A percentile compares a stretch with the other conserved stretches of the same genome.
Evolutionary conservation across 257 asterid species (phyloP).

Genomic region (Asclepias syriaca): DNA sequence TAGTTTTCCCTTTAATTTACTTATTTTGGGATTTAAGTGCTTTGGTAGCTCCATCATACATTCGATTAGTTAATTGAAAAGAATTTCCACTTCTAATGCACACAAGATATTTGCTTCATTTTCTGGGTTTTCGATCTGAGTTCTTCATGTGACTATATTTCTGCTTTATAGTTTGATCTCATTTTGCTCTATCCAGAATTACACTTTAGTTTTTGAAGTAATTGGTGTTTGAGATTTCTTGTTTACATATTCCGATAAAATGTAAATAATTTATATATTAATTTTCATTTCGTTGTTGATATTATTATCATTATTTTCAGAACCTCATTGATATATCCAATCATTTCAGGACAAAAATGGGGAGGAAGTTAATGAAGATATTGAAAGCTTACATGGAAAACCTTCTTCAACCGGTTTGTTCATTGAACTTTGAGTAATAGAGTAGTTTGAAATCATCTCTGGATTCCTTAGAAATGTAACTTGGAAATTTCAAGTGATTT

Average conservation of each 20-base stretch:
- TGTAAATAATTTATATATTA: neutral
- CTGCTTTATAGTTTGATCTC: neutral
- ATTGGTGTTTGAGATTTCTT: neutral
- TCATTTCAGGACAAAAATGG: conserved; percentile 46
- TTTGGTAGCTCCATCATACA: neutral
- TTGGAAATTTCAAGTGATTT: conserved; percentile 5
- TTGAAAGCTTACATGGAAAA: conserved; percentile 45
- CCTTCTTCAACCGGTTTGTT: conserved; percentile 42
- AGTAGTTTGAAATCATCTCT: neutral
- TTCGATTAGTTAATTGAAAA: neutral
- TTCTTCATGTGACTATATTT: neutral
- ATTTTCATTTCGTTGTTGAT: neutral
- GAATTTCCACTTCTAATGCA: neutral
- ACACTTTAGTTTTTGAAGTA: neutral
- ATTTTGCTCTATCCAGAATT: neutral
- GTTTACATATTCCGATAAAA: neutral
- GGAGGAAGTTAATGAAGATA: conserved; percentile 35
- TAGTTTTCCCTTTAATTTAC: neutral
- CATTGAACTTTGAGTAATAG: neutral
- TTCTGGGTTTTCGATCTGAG: neutral
- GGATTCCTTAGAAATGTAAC: conserved; percentile 1
- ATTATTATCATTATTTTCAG: neutral
- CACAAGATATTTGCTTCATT: neutral
- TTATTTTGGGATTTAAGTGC: neutral
- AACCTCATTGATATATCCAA: conserved; percentile 9